phyloP scores from a whole-genome alignment of 345 rosid species.

The Eucalyptus decipiens region DNA sequence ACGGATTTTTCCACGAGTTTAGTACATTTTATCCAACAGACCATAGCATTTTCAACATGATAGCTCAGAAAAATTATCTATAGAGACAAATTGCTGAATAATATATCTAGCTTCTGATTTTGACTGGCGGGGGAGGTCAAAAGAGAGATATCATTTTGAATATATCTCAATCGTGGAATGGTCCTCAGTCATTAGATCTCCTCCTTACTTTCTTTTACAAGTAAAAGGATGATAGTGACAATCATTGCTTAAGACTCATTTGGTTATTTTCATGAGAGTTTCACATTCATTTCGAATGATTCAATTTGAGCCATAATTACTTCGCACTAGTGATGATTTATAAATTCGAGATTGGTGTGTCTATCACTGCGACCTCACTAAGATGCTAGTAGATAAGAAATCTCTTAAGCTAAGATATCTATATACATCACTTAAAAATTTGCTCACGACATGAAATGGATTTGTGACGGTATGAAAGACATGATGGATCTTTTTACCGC shows the following conservation, averaged over 20 bases:
- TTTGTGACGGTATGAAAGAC: background rate
- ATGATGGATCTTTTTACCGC: background rate
- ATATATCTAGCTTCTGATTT: background rate
- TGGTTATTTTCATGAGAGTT: background rate
- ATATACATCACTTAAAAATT: too few species aligned
- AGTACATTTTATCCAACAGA: background rate
- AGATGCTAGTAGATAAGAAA: background rate
- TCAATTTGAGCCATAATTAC: background rate
- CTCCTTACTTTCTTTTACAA: background rate
- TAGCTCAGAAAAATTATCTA: background rate
- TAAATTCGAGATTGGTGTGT: too few species aligned
- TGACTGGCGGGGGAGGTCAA: background rate
- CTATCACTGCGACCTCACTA: accelerated
- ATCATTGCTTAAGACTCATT: background rate
- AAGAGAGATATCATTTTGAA: background rate
- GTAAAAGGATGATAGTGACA: background rate
- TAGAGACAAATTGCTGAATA: background rate
- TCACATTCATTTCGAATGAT: background rate
- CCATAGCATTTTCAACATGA: background rate
- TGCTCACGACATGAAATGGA: background rate
- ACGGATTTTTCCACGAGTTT: background rate
- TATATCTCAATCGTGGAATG: background rate
- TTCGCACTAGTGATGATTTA: background rate
- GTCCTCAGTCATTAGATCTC: background rate
- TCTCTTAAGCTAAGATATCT: background rate